Conservation (phyloP, 768 basidiomycete species). For the Boletus sensibilis region DNA sequence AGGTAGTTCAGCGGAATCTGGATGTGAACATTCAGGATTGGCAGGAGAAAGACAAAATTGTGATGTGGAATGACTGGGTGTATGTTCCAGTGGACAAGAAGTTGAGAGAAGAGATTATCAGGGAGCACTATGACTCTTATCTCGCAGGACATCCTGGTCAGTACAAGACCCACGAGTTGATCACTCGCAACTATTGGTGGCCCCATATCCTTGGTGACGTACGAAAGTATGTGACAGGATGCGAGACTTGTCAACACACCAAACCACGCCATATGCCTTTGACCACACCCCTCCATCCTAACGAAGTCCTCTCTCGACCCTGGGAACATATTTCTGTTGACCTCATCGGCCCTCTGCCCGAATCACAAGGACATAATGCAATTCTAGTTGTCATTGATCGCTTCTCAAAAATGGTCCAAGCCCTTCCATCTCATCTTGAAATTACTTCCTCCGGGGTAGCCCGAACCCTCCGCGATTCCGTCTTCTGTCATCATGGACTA, state of each 20-base stretch:
- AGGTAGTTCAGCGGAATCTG: too few relatives aligned
- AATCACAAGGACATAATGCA: constrained; percentile 7
- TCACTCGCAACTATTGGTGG: constrained; percentile 31
- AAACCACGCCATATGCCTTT: constrained; percentile 17
- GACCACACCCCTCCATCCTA: constrained; percentile 15
- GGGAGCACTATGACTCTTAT: constrained; percentile 24
- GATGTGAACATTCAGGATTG: background rate
- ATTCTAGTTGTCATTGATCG: constrained; percentile 15
- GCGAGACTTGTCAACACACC: constrained; percentile 27
- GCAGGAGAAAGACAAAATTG: background rate
- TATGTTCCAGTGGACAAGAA: constrained; percentile 23
- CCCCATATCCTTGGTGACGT: constrained; percentile 21
- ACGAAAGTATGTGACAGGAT: constrained; percentile 25
- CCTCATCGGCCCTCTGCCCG: constrained; percentile 9
- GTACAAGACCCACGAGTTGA: constrained; percentile 23
- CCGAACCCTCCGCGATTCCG: constrained; percentile 14
- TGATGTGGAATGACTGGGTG: constrained; percentile 8
- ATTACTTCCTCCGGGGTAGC: constrained; percentile 23
- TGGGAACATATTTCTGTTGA: constrained; percentile 11
- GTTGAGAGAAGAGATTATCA: constrained; percentile 14
- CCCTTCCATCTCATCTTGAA: constrained; percentile 18
- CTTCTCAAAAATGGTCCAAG: constrained; percentile 12
- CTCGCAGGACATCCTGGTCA: constrained; percentile 30
- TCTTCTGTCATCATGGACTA: constrained; percentile 29
- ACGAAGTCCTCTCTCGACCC: background rate